Evolutionary conservation across 2,329 filamentous ascomycete species (phyloP), one percentile per base, ranked within the genome.

Genomic region (Talaromyces islandicus): DNA sequence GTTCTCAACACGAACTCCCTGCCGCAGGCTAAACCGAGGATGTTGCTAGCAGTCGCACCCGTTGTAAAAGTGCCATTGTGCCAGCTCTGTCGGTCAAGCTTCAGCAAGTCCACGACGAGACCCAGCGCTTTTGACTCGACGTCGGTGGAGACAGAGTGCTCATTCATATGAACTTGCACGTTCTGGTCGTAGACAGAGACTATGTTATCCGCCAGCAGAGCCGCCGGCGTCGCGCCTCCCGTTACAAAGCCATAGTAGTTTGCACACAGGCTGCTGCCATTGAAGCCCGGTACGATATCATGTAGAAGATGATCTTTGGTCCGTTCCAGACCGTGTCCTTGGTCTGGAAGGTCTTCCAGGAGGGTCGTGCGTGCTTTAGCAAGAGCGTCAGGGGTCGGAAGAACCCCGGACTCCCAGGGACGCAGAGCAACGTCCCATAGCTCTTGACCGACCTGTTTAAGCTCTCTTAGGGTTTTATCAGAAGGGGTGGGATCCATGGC

Each of bases 211-310:
- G 91, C 92, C 58, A 90, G 84, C 66, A 88, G 83, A 32, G 92
- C 92, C 25, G 91, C 85, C 6, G 91, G 90, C 0, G 92, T 89
- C 7, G 83, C 80, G 14, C 91, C 89, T 51, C 93, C 93, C 0
- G 88, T 96, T 6, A 97, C 89, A 71, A 97, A 96, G 61, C 91
- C 92, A 72, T 91, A 95, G 79, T 95, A 96, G 58, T 86, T 85
- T 11, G 85, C 74, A 50, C 83, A 85, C 48, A 83, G 81, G 65
- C 85, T 87, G 68, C 85, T 83, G 17, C 80, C 83, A 66, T 88
- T 91, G 61, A 94, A 81, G 1, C 82, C 88, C 0, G 78, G 77
- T 6, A 77, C 70, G 51, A 80, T 71, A 41, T 77, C 72, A 21
- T 73, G 60, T 4, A 76, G 25, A n/a, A 80, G 67, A 60, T 80